Evolutionary conservation across 1,284 basidiomycete genomes (phyloP).

Genomic region (Irpex rosettiformis): DNA sequence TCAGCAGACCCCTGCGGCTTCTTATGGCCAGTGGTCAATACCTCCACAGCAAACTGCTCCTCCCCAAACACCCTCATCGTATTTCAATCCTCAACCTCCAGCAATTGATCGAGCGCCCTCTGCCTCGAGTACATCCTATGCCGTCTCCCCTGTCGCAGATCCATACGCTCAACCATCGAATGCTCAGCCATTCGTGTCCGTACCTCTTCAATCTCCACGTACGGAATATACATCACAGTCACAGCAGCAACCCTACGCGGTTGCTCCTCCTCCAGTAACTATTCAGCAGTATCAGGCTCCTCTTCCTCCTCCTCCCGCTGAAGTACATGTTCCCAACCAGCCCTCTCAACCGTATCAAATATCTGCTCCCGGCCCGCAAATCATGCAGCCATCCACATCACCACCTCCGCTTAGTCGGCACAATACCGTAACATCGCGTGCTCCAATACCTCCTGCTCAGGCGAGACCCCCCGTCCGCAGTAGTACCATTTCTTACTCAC

Average conservation of each 20-base stretch:
- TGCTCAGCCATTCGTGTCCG: constrained; percentile 1
- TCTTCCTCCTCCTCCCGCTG: not conserved
- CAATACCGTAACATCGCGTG: constrained; percentile 36
- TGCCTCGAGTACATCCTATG: constrained; percentile 12
- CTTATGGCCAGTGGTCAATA: constrained; percentile 26
- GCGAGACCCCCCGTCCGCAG: constrained; percentile 17
- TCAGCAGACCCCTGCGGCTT: constrained; percentile 15
- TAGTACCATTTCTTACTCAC: constrained; percentile 21
- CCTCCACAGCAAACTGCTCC: constrained; percentile 28
- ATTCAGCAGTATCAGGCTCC: constrained; percentile 9
- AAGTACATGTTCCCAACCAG: constrained; percentile 18
- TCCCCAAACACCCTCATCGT: constrained; percentile 18
- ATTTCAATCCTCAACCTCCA: constrained; percentile 9
- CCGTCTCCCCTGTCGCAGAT: constrained; percentile 15
- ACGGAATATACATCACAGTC: not conserved
- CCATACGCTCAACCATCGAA: constrained; percentile 19
- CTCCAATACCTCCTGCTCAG: constrained; percentile 14
- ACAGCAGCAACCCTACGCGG: constrained; percentile 11
- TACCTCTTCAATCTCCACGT: not conserved
- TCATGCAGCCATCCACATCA: constrained; percentile 14
- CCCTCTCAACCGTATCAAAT: constrained; percentile 24
- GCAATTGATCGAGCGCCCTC: constrained; percentile 7
- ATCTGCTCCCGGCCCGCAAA: constrained; percentile 15
- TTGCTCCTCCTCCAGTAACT: constrained; percentile 19
- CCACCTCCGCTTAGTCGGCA: constrained; percentile 33